Conservation (phyloP, 352 stramenopile genomes). For the Phytophthora quininea region DNA sequence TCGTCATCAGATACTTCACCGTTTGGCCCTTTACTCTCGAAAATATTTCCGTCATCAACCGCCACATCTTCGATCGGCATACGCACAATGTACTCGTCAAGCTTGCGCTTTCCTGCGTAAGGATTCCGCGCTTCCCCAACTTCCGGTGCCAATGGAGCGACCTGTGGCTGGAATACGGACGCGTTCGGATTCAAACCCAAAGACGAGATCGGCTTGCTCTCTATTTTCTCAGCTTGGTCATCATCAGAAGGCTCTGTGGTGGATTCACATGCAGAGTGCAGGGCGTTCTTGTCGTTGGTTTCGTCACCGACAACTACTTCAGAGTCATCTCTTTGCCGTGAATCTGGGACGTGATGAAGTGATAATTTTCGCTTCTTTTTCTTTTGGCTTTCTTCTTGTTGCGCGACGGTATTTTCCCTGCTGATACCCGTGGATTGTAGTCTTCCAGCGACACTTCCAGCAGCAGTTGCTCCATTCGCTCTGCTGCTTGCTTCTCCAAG, state of each 20-base stretch:
- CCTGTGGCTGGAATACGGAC: conserved; percentile 54
- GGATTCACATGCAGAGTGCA: not conserved
- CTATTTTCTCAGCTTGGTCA: conserved; percentile 2
- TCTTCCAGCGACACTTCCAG: conserved; percentile 59
- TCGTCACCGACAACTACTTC: too few relatives aligned
- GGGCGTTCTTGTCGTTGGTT: too few relatives aligned
- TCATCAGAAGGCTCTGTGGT: not conserved
- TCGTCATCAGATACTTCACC: conserved; percentile 31
- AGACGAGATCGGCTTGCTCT: conserved; percentile 9
- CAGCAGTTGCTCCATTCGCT: conserved; percentile 81
- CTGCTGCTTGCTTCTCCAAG: conserved; percentile 67
- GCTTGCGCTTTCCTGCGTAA: conserved; percentile 62
- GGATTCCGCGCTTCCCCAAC: conserved; percentile 3
- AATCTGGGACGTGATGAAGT: too few relatives aligned
- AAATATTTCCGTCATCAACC: conserved; percentile 20
- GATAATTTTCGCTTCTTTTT: conserved; percentile 46
- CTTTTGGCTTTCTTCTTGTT: conserved; percentile 53
- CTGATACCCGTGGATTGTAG: conserved; percentile 6
- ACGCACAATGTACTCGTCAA: conserved; percentile 73
- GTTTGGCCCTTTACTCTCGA: conserved; percentile 21
- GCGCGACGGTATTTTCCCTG: not conserved
- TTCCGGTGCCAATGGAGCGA: not conserved
- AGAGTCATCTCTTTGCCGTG: too few relatives aligned
- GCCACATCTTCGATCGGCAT: conserved; percentile 42
- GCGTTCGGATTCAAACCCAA: conserved; percentile 68